phyloP scores from a whole-genome alignment of 345 rosid species.

The Citrus medica region DNA sequence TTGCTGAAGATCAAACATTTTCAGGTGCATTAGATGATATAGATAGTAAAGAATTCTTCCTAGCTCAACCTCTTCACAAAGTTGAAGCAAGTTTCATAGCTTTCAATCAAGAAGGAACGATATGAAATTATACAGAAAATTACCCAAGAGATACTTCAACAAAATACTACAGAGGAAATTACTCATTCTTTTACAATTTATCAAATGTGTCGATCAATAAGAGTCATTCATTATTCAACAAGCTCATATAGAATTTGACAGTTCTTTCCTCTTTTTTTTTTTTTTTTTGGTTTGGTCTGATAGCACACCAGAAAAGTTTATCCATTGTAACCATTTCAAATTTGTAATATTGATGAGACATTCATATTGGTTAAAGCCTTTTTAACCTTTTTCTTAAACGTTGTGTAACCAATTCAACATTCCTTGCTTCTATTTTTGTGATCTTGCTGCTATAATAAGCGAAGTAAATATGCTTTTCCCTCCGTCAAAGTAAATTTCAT shows the following conservation, averaged over 20 bases:
- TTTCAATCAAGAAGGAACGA: not conserved
- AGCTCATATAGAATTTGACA: not conserved
- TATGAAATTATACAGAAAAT: not conserved
- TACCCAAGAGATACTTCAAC: not conserved
- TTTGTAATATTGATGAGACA: not conserved
- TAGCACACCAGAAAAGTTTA: not conserved
- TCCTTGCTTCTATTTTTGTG: no score
- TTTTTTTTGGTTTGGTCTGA: no score
- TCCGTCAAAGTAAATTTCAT: no score
- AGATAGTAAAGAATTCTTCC: not conserved
- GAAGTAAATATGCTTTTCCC: no score
- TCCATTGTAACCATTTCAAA: not conserved
- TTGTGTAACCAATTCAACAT: no score
- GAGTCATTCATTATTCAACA: not conserved
- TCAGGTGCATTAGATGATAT: conserved; percentile 13
- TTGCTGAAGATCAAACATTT: not conserved
- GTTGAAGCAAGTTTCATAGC: not conserved
- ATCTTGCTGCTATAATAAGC: no score
- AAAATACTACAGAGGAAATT: not conserved
- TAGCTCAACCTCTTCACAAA: not conserved
- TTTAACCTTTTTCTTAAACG: not conserved
- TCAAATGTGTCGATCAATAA: not conserved
- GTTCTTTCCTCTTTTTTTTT: no score
- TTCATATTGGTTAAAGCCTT: not conserved
- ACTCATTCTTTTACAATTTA: not conserved